These are phyloP conservation scores for Myriosclerotinia scirpicola DNA, from an alignment of 2,329 filamentous ascomycete genomes.

Conservation along the genomic window DNA sequence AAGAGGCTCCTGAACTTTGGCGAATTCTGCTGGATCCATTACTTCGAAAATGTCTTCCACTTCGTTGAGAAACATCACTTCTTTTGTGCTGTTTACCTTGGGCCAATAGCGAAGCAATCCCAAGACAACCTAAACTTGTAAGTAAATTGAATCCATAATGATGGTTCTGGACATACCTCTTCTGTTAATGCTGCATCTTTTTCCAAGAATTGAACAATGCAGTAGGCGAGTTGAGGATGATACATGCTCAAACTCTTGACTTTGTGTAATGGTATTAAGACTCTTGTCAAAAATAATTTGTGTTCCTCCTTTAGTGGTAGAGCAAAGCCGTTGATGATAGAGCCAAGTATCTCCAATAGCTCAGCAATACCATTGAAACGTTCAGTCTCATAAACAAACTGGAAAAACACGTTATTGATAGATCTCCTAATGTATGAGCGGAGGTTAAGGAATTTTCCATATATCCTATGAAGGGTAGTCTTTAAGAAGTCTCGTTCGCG, in stretches of 20 bases:
- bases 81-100: constrained; percentile 99
- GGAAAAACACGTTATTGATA: constrained; percentile 99
- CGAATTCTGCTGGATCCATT: constrained; percentile 98
- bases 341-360: constrained; percentile 91
- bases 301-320: constrained; percentile 97
- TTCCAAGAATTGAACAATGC: constrained; percentile 97
- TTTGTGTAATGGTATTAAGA: constrained; percentile 92
- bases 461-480: constrained; percentile 95
- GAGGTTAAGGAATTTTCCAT: constrained; percentile 97
- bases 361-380: constrained; percentile 98
- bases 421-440: constrained; percentile 96
- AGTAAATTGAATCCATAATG: constrained; percentile 23
- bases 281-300: constrained; percentile 93
- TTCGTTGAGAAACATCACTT: constrained; percentile 99
- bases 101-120: constrained; percentile 96
- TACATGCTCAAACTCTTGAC: constrained; percentile 99
- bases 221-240: constrained; percentile 96
- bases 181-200: constrained; percentile 97
- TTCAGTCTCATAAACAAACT: constrained; percentile 98
- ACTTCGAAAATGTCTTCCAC: constrained; percentile 99
- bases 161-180: constrained; percentile 62
- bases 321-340: constrained; percentile 98
- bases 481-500: constrained; percentile 96
- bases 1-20: constrained; percentile 95
- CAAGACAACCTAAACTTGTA: constrained; percentile 70